Evolutionary conservation across 306 rosid species (phyloP).

Genomic region (Trifolium fragiferum): DNA sequence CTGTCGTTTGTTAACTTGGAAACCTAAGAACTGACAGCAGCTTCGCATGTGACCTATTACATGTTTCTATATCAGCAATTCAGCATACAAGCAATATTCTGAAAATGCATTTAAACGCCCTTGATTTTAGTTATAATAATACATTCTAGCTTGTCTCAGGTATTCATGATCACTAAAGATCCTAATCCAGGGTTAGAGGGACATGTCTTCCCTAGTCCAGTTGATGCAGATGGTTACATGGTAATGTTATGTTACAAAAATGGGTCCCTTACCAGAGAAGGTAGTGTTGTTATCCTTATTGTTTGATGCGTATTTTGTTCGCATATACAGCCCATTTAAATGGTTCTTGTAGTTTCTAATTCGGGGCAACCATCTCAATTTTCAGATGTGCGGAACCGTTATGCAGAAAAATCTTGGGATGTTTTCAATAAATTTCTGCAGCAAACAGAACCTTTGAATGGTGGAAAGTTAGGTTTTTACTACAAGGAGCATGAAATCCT

Average conservation of each 20-base stretch:
- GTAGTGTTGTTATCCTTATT: conserved; percentile 45
- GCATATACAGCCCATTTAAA: not conserved
- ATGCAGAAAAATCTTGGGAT: conserved; percentile 84
- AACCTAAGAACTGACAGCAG: conserved; percentile 19
- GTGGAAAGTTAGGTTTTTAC: conserved; percentile 95
- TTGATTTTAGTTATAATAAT: conserved; percentile 35
- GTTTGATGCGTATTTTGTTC: conserved; percentile 5
- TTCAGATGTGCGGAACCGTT: conserved; percentile 76
- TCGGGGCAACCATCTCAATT: conserved; percentile 18
- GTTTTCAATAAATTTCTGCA: conserved; percentile 65
- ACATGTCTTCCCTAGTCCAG: conserved; percentile 93
- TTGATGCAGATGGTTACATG: conserved; percentile 86
- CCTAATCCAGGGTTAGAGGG: conserved; percentile 93
- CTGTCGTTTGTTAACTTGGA: conserved; percentile 8
- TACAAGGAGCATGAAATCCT: conserved; percentile 97
- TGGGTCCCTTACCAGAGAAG: conserved; percentile 97
- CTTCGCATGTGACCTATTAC: not conserved
- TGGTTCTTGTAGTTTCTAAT: conserved; percentile 33
- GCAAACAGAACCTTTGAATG: conserved; percentile 79
- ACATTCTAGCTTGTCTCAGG: conserved; percentile 52
- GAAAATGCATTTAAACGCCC: conserved; percentile 1
- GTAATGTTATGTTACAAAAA: conserved; percentile 96
- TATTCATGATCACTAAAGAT: conserved; percentile 83
- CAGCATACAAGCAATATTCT: conserved; percentile 3
- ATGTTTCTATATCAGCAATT: conserved; percentile 16